Evolutionary conservation across 192 early-diverging fungal genomes (phyloP), one percentile per base, ranked within the genome.

Genomic region (Podila verticillata): DNA sequence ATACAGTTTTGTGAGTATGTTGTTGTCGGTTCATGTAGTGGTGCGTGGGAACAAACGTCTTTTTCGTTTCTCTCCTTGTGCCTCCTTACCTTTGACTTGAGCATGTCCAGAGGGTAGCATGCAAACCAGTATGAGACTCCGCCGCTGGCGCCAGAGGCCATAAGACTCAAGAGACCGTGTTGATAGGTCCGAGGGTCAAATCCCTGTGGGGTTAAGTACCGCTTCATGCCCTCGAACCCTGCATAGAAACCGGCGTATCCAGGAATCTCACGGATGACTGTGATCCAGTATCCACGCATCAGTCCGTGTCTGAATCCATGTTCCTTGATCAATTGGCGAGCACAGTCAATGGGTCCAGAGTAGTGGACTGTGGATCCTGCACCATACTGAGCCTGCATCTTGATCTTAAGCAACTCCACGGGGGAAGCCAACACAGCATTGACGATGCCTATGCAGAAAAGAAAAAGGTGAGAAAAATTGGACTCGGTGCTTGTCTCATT

Each of bases 331-430:
- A 97, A 85, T 48, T 92, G 84, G 28, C 82, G 75, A 0, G 90
- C 93, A 66, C 94, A 81, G 28, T 94, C 86, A 8, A 92, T 66
- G 0, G 95, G 94, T 1, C 92, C 93, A n/a, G 81, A 73, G 65
- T 86, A 87, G 15, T 30, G 58, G 0, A 73, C 73, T 29, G 68
- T 79, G 15, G 75, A 71, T 24, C 71, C 72, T 24, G 78, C 64
- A 54, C 86, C 87, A 85, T 93, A 97, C 73, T 97, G 96, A 9
- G 94, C 93, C 79, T 99, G 97, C 82, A 98, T 88, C 35, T 93
- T 89, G 63, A 95, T 93, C 74, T 99, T 99, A 48, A 98, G 79
- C n/a, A 99, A 81, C 72, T 99, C 97, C 4, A 99, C 95, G 1
- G 97, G 96, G 3, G 94, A 96, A 12, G 96, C 93, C 24, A 98